Percentiles rank a stretch among this genome's conserved stretches.
Evolutionary conservation across 148 eudicot species (phyloP).

Genomic region (Drosera capensis): DNA sequence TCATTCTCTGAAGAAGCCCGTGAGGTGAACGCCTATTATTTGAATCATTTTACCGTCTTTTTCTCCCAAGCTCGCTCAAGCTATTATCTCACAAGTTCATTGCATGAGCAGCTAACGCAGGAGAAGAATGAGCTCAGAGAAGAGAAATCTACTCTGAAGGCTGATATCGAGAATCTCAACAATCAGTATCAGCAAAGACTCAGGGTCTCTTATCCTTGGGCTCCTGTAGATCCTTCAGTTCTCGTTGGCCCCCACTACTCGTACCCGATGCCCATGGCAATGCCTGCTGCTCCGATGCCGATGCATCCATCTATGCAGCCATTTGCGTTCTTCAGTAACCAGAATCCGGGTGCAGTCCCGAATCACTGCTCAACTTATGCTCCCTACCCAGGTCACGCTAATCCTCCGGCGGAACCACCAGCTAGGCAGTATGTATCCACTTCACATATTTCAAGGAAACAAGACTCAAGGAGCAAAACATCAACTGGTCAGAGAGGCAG

Average conservation of each 20-base stretch:
- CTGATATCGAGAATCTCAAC: conserved; percentile 46
- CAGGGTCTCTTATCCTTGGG: conserved; percentile 44
- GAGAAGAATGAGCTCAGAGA: conserved; percentile 64
- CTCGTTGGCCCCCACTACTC: conserved; percentile 22
- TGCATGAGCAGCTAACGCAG: conserved; percentile 36
- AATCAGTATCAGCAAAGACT: conserved; percentile 42
- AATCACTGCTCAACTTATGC: conserved; percentile 43
- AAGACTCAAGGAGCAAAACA: conserved; percentile 18
- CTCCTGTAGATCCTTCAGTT: conserved; percentile 37
- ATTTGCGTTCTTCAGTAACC: conserved; percentile 44
- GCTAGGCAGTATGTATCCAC: conserved; percentile 15
- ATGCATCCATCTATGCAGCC: conserved; percentile 65
- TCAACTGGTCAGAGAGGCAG: conserved; percentile 13
- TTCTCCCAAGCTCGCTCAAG: too few species aligned
- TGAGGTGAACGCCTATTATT: too few species aligned
- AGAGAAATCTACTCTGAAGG: conserved; percentile 46
- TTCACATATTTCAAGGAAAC: conserved; percentile 23
- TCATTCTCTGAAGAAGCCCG: conserved; percentile 43
- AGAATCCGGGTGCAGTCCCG: conserved; percentile 40
- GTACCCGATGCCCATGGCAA: conserved; percentile 35
- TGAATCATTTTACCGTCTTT: too few species aligned
- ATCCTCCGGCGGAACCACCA: conserved; percentile 22
- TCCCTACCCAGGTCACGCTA: conserved; percentile 12
- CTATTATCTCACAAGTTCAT: conserved; percentile 8
- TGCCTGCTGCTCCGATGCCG: conserved; percentile 37